Evolutionary conservation across 164 flowering plant species (phyloP), one percentile per base, ranked within the genome.

Genomic region (Magnolia sinica): DNA sequence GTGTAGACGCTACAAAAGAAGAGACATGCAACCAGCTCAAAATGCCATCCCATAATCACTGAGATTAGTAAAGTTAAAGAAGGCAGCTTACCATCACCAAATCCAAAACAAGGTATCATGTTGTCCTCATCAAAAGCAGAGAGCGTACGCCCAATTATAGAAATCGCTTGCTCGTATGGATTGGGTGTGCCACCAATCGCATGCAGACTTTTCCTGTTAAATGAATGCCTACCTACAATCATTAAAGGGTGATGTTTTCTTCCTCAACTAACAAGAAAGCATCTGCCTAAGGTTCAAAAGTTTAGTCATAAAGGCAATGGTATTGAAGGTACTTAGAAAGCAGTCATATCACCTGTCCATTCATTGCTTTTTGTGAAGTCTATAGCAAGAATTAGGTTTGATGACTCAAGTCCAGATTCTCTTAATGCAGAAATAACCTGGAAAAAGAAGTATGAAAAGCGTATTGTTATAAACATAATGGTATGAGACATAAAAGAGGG

Each of bases 331-430:
- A 55, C n/a, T 18, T 18, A 16, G 61, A 11, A 68, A 64, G 1
- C 22, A 18, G 73, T 67, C 49, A 37, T 37, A 71, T 77, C 65
- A 91, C 97, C 98, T 79, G 90, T 87, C 98, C 98, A 94, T 72
- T 94, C 98, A 74, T 94, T 94, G 85, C 98, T 94, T 83, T 94
- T 91, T 63, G 98, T 94, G 81, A 94, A 94, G 83, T 94, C 98
- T 50, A 94, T 87, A 67, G 95, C 97, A 78, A 94, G 88, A 73
- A 94, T 94, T 73, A 94, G 76, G 74, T 94, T 94, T 72, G 98
- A 94, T 65, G 98, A 92, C 74, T 94, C 98, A 81, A 94, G 92
- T 24, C 98, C 98, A 80, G 89, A 88, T 67, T 92, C 93, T 82
- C 97, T 85, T 69, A 94, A 71, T 58, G 96, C 87, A 75, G 82